A percentile compares a stretch with the other conserved stretches of the same genome.
Conservation (phyloP, 495 filamentous ascomycete genomes). For the Lentithecium fluviatile region DNA sequence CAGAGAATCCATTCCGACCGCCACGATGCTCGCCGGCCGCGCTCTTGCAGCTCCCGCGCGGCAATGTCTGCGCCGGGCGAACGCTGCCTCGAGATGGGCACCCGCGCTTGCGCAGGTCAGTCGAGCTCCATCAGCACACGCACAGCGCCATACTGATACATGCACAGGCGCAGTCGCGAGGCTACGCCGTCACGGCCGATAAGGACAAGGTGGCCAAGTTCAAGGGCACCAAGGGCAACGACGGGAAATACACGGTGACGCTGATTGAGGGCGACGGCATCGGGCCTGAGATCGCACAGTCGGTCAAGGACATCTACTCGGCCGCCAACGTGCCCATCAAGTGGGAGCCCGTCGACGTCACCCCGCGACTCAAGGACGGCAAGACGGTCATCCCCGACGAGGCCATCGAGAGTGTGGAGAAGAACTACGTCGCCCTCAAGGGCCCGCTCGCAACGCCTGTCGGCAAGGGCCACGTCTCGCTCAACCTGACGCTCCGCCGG, state of each 20-base stretch:
- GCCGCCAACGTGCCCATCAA: conserved; percentile 91
- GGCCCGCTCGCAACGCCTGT: conserved; percentile 95
- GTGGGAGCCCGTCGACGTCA: conserved; percentile 97
- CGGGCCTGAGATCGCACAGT: conserved; percentile 94
- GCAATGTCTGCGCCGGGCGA: conserved; percentile 56
- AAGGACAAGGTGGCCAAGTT: conserved; percentile 86
- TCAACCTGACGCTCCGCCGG: conserved; percentile 95
- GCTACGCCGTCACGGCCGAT: conserved; percentile 52
- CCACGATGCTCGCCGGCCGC: conserved; percentile 61
- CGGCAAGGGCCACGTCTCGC: conserved; percentile 97
- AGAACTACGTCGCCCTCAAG: conserved; percentile 95
- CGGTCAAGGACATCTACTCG: conserved; percentile 95
- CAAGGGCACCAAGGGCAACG: conserved; percentile 79
- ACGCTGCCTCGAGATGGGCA: conserved; percentile 49
- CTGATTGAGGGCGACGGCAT: conserved; percentile 99
- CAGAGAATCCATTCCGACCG: conserved; percentile 2
- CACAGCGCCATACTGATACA: not conserved
- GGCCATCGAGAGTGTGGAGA: conserved; percentile 84
- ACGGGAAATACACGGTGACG: conserved; percentile 92
- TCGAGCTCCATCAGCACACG: not conserved
- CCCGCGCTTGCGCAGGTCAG: conserved; percentile 56
- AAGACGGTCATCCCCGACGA: conserved; percentile 87
- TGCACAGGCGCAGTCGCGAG: conserved; percentile 38
- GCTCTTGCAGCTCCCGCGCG: conserved; percentile 55
- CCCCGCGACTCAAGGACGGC: conserved; percentile 85